A percentile compares a stretch with the other conserved stretches of the same genome.
phyloP scores from a whole-genome alignment of 2,329 filamentous ascomycete genomes.

The Sclerotinia minor region DNA sequence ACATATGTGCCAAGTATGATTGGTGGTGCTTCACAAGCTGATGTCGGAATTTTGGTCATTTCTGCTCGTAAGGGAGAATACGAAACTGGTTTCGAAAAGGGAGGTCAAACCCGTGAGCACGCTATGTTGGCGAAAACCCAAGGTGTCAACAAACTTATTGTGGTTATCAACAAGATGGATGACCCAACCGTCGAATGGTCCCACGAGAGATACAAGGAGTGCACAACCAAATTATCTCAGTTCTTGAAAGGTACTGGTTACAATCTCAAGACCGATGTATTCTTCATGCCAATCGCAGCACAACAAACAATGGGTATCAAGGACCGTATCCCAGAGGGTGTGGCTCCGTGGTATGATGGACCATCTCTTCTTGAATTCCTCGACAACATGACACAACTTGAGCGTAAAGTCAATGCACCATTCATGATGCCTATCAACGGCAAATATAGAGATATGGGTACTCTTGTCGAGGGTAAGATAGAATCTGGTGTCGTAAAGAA shows the following conservation, averaged over 20 bases:
- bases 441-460: constrained; percentile 97
- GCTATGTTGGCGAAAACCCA: constrained; percentile 97
- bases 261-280: constrained; percentile 89
- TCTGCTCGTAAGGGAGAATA: constrained; percentile 97
- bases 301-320: constrained; percentile 87
- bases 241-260: constrained; percentile 94
- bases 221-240: constrained; percentile 79
- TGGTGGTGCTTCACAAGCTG: constrained; percentile 87
- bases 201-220: constrained; percentile 88
- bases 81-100: constrained; percentile 96
- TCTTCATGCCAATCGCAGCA: constrained; percentile 94
- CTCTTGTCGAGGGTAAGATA: constrained; percentile 96
- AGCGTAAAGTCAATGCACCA: constrained; percentile 93
- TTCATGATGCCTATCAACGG: constrained; percentile 99
- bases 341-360: constrained; percentile 81
- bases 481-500: constrained; percentile 95
- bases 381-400: constrained; percentile 87
- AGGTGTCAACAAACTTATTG: constrained; percentile 93
- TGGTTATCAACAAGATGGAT: constrained; percentile 99
- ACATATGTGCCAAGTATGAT: constrained; percentile 99
- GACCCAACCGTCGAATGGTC: constrained; percentile 96
- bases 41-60: constrained; percentile 93
- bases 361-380: constrained; percentile 93
- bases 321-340: constrained; percentile 73
- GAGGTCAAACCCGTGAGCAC: constrained; percentile 95